Evolutionary conservation across 306 rosid genomes (phyloP).

Genomic region (Dalbergia cultrata): DNA sequence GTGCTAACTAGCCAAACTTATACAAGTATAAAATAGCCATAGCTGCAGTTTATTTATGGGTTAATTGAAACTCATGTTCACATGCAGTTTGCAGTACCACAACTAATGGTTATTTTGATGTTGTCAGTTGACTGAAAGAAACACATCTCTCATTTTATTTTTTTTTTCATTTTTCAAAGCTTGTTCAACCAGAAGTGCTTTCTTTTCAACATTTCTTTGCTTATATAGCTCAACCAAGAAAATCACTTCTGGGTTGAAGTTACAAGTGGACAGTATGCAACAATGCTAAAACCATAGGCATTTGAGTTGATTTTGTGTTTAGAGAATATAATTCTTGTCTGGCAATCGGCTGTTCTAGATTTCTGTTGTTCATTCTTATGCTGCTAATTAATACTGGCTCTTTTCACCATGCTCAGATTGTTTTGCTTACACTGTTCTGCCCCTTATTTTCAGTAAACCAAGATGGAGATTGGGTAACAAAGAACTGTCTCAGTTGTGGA

Average conservation of each 20-base stretch:
- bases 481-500: constrained; percentile 97
- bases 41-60: constrained; percentile 12
- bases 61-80: background rate
- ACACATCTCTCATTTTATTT: background rate
- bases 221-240: constrained; percentile 5
- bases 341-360: background rate
- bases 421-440: constrained; percentile 23
- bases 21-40: constrained; percentile 1
- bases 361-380: background rate
- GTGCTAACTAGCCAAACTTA: background rate
- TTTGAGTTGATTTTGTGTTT: background rate
- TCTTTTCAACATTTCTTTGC: background rate
- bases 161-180: background rate
- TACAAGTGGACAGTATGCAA: background rate
- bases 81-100: background rate
- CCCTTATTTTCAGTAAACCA: constrained; percentile 69
- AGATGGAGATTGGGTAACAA: constrained; percentile 97
- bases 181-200: too few relatives aligned
- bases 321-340: background rate
- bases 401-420: constrained; percentile 32
- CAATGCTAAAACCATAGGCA: constrained; percentile 15
- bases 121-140: constrained; percentile 12
- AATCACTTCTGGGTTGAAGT: background rate
- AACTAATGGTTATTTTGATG: constrained; percentile 5
- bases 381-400: background rate